Base-by-base conservation (phyloP, 202 grass and related monocot genomes). In the Elaeis oleifera region DNA sequence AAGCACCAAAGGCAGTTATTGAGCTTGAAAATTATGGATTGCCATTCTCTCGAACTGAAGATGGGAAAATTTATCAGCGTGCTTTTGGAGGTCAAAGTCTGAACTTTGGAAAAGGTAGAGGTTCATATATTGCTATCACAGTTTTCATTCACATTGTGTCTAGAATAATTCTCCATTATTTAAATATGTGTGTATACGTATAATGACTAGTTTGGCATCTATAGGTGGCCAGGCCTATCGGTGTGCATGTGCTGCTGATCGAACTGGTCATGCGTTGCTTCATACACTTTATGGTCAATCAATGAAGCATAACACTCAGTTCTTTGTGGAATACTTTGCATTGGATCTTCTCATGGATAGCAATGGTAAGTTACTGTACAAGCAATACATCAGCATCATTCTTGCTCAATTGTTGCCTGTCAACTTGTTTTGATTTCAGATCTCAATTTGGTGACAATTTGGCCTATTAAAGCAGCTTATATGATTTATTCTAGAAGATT, bases 301-400 rank as follows among this genome's bases (percentile, higher is more conserved):
- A 39, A 99, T 99, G 94, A 99, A 99, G 78, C 94, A 99, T 62
- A 99, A 99, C 68, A 99, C 94, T 51, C 94, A 99, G 53, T 99
- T 99, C 74, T 99, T 99, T 72, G 91, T 95, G n/a, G 90, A 95
- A 77, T 95, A 95, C 61, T 95, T 95, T 67, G 86, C 90, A 53
- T 70, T 95, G 50, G 90, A 95, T 83, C 83, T 95, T 74, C 6
- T 90, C 44, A 82, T 95, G 78, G 84, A 90, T 70, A 75, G 63
- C 59, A 67, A 82, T 54, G 90, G 90, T 87, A 44, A 44, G 36
- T 44, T 44, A 44, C 36, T 13, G 36, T 44, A 44, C 36, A 9
- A 44, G 9, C 36, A 9, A 44, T 44, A 44, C 11, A 44, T 44
- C 36, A 13, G 36, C 36, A 44, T 44, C 8, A 44, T 44, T 44